Evolutionary conservation across 192 early-diverging fungal species (phyloP), one percentile per base, ranked within the genome.

Genomic region (Nowakowskiella sp.): DNA sequence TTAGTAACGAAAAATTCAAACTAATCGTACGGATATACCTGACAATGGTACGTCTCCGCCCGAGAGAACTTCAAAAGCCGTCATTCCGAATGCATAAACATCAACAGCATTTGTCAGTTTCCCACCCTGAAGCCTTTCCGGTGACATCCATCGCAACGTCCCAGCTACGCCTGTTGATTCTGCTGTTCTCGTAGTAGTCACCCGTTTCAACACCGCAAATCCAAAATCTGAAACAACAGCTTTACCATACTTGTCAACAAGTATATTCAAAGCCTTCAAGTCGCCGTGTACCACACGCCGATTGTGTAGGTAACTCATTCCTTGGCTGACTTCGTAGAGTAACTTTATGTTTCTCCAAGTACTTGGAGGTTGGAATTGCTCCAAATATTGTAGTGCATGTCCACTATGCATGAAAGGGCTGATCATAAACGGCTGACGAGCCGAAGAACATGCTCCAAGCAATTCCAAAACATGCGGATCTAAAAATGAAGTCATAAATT

Each of bases 351-450:
- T 27, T 19, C 50, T 32, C 0, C 34, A 51, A n/a, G 54, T 16
- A 3, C 46, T n/a, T 8, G 3, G 31, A 21, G 49, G 31, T 44
- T 43, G 6, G 6, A 27, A 19, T 51, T 13, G 49, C 21, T 49
- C n/a, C 28, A 23, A 21, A 2, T 55, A 64, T 36, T 9, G 22
- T n/a, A 27, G 31, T 13, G 53, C 31, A 13, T 54, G 46, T 13
- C 65, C 65, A 42, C 49, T 47, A 27, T 49, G 46, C 65, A 67
- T 65, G 30, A 58, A 51, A 13, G 49, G 58, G 26, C 21, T 30
- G 1, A 67, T 46, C 55, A 67, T 44, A 51, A 67, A 65, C 1
- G 65, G 65, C 36, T 31, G 28, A 3, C 24, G 26, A 2, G 55
- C 54, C 21, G 42, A 63, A 31, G 25, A 29, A 19, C 62, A 50